These are phyloP conservation scores for Takashimella koratensis DNA, from an alignment of 1,284 basidiomycete genomes.

Conservation along the genomic window DNA sequence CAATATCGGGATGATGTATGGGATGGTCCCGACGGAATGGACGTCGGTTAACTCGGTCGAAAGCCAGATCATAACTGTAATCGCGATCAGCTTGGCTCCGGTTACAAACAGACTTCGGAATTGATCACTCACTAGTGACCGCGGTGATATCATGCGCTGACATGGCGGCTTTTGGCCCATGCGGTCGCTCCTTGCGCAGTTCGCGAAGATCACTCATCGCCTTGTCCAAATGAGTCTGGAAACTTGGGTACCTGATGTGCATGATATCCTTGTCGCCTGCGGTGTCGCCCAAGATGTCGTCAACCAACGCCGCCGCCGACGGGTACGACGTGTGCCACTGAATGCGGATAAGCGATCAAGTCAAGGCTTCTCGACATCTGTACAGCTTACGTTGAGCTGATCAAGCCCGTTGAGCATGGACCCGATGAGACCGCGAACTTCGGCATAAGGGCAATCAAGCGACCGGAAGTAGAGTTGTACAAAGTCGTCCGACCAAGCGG, in stretches of 20 bases:
- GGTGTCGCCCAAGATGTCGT: slow-evolving; percentile 57
- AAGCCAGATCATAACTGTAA: slow-evolving; percentile 67
- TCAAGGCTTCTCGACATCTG: no score
- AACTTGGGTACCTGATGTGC: slow-evolving; percentile 61
- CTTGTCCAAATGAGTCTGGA: slow-evolving; percentile 57
- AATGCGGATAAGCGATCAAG: not conserved
- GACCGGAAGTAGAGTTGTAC: slow-evolving; percentile 69
- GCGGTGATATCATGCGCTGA: slow-evolving; percentile 87
- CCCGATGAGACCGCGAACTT: slow-evolving; percentile 70
- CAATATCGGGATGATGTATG: slow-evolving; percentile 72
- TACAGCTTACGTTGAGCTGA: slow-evolving; percentile 66
- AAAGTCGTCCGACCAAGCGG: slow-evolving; percentile 64
- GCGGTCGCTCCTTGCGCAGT: slow-evolving; percentile 71
- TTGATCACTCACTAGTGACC: slow-evolving; percentile 32
- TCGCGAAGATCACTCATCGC: slow-evolving; percentile 60
- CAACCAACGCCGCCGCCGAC: slow-evolving; percentile 62
- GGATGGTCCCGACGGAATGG: slow-evolving; percentile 68
- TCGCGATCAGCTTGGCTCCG: no score
- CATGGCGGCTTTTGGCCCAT: slow-evolving; percentile 75
- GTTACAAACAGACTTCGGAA: no score
- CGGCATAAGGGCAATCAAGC: slow-evolving; percentile 74
- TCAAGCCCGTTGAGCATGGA: slow-evolving; percentile 64
- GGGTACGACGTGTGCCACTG: slow-evolving; percentile 69
- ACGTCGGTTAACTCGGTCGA: slow-evolving; percentile 68
- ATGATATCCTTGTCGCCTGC: slow-evolving; percentile 65